Conservation (phyloP, 2,329 filamentous ascomycete genomes). For the Chrysosporium keratinophilum region DNA sequence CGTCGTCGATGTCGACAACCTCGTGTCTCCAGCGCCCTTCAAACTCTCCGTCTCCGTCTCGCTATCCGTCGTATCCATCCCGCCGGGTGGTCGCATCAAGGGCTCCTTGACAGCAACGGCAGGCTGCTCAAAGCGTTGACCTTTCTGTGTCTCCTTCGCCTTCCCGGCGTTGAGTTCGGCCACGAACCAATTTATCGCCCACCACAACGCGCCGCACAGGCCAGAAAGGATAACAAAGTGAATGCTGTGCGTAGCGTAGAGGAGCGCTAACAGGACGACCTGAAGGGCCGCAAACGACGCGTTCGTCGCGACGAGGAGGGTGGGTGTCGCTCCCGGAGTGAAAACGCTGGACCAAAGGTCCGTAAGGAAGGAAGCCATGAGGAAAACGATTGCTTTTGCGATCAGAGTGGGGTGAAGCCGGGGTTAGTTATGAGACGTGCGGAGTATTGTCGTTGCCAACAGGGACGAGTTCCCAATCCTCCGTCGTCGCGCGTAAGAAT, state of each 20-base stretch:
- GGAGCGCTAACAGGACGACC: constrained; percentile 61
- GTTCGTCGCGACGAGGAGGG: constrained; percentile 82
- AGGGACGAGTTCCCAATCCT: neutral
- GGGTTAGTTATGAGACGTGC: neutral
- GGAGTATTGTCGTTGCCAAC: too few species aligned
- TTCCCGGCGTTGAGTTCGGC: constrained; percentile 49
- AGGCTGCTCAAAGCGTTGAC: constrained; percentile 19
- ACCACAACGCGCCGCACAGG: constrained; percentile 77
- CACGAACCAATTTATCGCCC: constrained; percentile 94
- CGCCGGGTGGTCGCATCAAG: constrained; percentile 21
- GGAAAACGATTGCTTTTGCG: neutral
- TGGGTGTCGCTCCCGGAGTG: constrained; percentile 79
- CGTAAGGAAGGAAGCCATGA: constrained; percentile 50
- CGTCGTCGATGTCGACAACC: neutral
- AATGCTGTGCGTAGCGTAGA: constrained; percentile 72
- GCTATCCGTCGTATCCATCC: constrained; percentile 30
- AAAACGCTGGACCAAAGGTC: constrained; percentile 89
- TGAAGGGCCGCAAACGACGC: constrained; percentile 79
- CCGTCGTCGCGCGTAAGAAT: neutral
- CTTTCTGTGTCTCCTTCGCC: constrained; percentile 38
- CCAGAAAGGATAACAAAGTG: constrained; percentile 78
- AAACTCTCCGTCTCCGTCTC: constrained; percentile 37
- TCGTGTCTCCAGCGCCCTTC: constrained; percentile 15
- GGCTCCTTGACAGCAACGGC: neutral
- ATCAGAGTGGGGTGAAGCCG: neutral